These are phyloP conservation scores for Fraxinus sp. DNA, from an alignment of 305 asterid species.

Conservation along the genomic window DNA sequence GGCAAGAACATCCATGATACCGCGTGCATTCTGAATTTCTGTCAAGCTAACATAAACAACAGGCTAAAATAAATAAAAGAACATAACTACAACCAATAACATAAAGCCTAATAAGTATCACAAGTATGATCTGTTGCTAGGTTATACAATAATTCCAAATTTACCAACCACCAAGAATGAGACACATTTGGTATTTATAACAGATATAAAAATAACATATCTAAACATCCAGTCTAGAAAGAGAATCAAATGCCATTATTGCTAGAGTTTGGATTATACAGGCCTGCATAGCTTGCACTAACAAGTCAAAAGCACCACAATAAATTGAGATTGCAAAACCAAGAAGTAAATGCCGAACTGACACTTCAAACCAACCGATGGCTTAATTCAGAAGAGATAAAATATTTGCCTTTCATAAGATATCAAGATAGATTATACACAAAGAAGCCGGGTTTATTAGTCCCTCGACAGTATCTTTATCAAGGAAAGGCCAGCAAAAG, in stretches of 20 bases:
- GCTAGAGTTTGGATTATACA: conserved; percentile 2
- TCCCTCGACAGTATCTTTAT: conserved; percentile 8
- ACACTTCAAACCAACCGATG: background rate
- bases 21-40: conserved; percentile 97
- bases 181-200: conserved; percentile 1
- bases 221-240: conserved; percentile 15
- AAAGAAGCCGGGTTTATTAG: background rate
- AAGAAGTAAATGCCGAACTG: background rate
- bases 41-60: conserved; percentile 55
- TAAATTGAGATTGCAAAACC: conserved; percentile 1
- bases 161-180: conserved; percentile 11
- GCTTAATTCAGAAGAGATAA: conserved; percentile 5
- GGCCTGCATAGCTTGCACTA: conserved; percentile 11
- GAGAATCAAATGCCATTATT: conserved; percentile 5
- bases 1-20: conserved; percentile 94
- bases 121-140: background rate
- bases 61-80: conserved; percentile 19
- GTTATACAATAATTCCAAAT: conserved; percentile 13
- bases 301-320: conserved; percentile 6
- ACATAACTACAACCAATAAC: conserved; percentile 20
- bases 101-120: conserved; percentile 14
- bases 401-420: conserved; percentile 3
- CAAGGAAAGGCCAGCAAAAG: conserved; percentile 11
- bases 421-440: background rate
- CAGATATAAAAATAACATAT: background rate